A percentile compares a stretch with the other conserved stretches of the same genome.
phyloP scores from a whole-genome alignment of 2,329 filamentous ascomycete genomes.

The Blastomyces gilchristii region DNA sequence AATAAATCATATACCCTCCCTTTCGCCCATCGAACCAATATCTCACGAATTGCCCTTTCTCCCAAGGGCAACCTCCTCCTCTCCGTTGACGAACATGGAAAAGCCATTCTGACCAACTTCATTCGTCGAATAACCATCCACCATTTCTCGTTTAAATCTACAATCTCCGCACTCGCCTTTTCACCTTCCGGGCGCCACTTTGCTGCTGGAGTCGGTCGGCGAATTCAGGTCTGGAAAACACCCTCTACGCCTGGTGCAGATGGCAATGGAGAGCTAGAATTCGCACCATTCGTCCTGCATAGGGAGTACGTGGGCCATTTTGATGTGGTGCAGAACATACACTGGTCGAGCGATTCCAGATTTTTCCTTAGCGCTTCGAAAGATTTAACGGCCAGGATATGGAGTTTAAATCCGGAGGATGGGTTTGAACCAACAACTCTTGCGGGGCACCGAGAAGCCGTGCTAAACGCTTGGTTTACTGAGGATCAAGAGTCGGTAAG shows the following conservation, averaged over 20 bases:
- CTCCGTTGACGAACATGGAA: conserved; percentile 86
- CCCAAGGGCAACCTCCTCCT: conserved; percentile 86
- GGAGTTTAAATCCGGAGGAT: conserved; percentile 80
- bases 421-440: conserved; percentile 83
- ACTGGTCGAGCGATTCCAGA: conserved; percentile 92
- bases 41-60: conserved; percentile 75
- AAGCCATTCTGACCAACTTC: conserved; percentile 86
- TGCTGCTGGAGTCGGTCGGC: conserved; percentile 74
- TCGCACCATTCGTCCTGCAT: conserved; percentile 86
- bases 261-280: conserved; percentile 73
- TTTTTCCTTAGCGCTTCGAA: conserved; percentile 91
- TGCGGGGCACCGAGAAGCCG: conserved; percentile 79
- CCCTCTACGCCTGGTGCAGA: conserved; percentile 78
- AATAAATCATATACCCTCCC: conserved; percentile 46
- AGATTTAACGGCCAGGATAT: conserved; percentile 86
- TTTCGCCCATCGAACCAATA: conserved; percentile 86
- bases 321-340: conserved; percentile 71
- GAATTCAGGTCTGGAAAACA: conserved; percentile 92
- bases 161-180: conserved; percentile 75
- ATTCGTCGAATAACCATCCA: conserved; percentile 77
- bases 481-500: conserved; percentile 70
- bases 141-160: conserved; percentile 86
- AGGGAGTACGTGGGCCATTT: conserved; percentile 81
- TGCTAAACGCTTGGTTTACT: conserved; percentile 95
- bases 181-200: conserved; percentile 87